These are phyloP conservation scores for Fusarium sublunatum DNA, from an alignment of 2,329 filamentous ascomycete genomes.

Conservation along the genomic window DNA sequence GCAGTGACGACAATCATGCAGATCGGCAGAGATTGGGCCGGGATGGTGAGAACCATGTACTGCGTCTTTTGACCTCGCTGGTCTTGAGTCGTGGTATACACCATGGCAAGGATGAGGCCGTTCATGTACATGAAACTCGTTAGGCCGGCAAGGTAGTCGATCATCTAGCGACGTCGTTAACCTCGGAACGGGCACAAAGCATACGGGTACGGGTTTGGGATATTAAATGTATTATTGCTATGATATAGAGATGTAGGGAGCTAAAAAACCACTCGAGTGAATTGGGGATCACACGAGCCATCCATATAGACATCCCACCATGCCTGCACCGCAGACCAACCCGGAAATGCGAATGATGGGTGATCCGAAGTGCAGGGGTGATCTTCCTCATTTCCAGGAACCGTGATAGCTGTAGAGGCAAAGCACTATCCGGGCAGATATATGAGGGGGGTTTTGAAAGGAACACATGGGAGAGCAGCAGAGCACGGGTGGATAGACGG, in stretches of 20 bases:
- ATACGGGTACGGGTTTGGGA: constrained; percentile 21
- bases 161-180: constrained; percentile 46
- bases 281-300: constrained; percentile 72
- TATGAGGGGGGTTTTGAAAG: constrained; percentile 58
- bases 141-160: constrained; percentile 51
- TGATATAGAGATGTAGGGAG: constrained; percentile 67
- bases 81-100: constrained; percentile 88
- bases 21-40: constrained; percentile 82
- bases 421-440: constrained; percentile 83
- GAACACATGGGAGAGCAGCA: constrained; percentile 30
- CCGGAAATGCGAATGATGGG: constrained; percentile 76
- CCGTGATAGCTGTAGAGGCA: constrained; percentile 77
- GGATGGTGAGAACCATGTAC: constrained; percentile 86
- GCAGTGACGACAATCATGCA: constrained; percentile 81
- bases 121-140: constrained; percentile 60
- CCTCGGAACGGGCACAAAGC: constrained; percentile 21
- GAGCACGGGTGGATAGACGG: constrained; percentile 40
- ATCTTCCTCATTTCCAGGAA: constrained; percentile 89
- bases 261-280: constrained; percentile 68
- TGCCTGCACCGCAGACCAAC: constrained; percentile 74
- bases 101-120: constrained; percentile 81
- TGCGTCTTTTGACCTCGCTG: constrained; percentile 79
- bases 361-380: constrained; percentile 71
- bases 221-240: constrained; percentile 38
- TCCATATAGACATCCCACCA: constrained; percentile 80